These are phyloP conservation scores for Madurella fahalii DNA, from an alignment of 2,329 filamentous ascomycete species.

Conservation along the genomic window DNA sequence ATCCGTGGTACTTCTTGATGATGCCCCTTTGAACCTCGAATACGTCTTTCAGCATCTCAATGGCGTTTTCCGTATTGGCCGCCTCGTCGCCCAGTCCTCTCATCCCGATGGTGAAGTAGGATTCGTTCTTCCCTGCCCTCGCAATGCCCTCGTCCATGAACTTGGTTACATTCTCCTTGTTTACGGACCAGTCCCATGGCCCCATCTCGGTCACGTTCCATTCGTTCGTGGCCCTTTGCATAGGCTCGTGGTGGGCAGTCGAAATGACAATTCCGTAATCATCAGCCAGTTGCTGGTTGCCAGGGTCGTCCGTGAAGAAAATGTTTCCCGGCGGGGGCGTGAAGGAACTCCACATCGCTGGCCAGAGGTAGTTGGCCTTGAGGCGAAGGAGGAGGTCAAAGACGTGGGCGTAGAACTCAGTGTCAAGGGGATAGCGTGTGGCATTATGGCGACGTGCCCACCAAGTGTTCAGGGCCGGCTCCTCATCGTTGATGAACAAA, in stretches of 20 bases:
- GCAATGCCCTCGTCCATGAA: slow-evolving; percentile 56
- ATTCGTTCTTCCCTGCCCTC: slow-evolving; percentile 53
- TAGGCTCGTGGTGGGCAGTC: slow-evolving; percentile 62
- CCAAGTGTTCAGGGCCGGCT: slow-evolving; percentile 51
- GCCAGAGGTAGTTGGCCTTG: slow-evolving; percentile 64
- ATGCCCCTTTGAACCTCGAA: slow-evolving; percentile 47
- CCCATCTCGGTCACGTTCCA: slow-evolving; percentile 33
- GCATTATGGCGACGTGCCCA: slow-evolving; percentile 51
- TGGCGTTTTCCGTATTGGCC: slow-evolving; percentile 48
- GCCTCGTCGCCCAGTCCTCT: slow-evolving; percentile 56
- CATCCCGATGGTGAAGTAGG: slow-evolving; percentile 57
- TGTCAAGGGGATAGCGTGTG: slow-evolving; percentile 44
- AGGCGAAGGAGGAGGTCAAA: slow-evolving; percentile 61
- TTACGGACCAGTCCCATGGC: slow-evolving; percentile 57
- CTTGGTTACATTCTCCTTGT: slow-evolving; percentile 48
- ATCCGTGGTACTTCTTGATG: slow-evolving; percentile 44
- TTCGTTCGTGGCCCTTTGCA: slow-evolving; percentile 55
- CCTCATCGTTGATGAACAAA: slow-evolving; percentile 61
- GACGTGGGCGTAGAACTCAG: slow-evolving; percentile 56
- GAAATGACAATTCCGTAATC: slow-evolving; percentile 62
- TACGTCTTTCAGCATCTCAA: slow-evolving; percentile 49
- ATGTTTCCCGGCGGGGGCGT: slow-evolving; percentile 45
- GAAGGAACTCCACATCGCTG: slow-evolving; percentile 58
- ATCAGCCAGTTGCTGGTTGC: slow-evolving; percentile 56
- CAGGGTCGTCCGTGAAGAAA: slow-evolving; percentile 59